Conservation (phyloP, 352 stramenopile genomes). For the Globisporangium spiculum region DNA sequence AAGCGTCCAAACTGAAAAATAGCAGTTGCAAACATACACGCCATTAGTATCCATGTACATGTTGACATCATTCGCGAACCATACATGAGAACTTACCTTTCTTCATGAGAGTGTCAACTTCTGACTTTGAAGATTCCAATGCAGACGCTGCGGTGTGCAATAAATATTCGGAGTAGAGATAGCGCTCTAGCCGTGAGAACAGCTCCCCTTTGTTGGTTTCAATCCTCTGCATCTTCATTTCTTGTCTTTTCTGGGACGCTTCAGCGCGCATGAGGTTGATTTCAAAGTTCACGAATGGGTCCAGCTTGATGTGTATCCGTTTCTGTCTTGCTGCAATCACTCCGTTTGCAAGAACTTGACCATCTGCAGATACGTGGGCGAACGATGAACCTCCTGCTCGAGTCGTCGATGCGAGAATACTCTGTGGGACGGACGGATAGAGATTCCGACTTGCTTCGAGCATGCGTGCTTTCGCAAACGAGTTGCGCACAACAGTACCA, state of each 20-base stretch:
- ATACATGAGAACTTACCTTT: slow-evolving; percentile 46
- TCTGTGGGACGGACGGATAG: slow-evolving; percentile 37
- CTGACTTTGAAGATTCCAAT: slow-evolving; percentile 56
- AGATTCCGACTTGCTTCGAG: slow-evolving; percentile 32
- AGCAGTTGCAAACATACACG: neutral
- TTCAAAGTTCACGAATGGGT: slow-evolving; percentile 81
- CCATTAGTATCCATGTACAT: neutral
- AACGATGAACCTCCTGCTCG: slow-evolving; percentile 12
- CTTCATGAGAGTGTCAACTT: slow-evolving; percentile 61
- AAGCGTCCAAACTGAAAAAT: slow-evolving; percentile 46
- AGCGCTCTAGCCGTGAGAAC: slow-evolving; percentile 66
- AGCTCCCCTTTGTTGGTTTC: slow-evolving; percentile 80
- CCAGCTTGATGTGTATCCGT: slow-evolving; percentile 67
- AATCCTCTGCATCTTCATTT: slow-evolving; percentile 84
- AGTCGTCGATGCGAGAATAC: neutral
- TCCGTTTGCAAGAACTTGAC: slow-evolving; percentile 35
- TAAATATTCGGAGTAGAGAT: slow-evolving; percentile 79
- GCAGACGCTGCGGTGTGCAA: slow-evolving; percentile 59
- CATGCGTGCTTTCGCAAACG: slow-evolving; percentile 45
- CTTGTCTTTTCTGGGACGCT: slow-evolving; percentile 74
- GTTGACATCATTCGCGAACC: neutral
- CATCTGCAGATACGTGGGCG: slow-evolving; percentile 11
- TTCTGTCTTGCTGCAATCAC: slow-evolving; percentile 24
- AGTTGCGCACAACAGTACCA: slow-evolving; percentile 33
- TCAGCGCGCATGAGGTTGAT: slow-evolving; percentile 78